These are phyloP conservation scores for Pseudogymnoascus sp. DNA, from an alignment of 2,329 filamentous ascomycete species.

Conservation along the genomic window DNA sequence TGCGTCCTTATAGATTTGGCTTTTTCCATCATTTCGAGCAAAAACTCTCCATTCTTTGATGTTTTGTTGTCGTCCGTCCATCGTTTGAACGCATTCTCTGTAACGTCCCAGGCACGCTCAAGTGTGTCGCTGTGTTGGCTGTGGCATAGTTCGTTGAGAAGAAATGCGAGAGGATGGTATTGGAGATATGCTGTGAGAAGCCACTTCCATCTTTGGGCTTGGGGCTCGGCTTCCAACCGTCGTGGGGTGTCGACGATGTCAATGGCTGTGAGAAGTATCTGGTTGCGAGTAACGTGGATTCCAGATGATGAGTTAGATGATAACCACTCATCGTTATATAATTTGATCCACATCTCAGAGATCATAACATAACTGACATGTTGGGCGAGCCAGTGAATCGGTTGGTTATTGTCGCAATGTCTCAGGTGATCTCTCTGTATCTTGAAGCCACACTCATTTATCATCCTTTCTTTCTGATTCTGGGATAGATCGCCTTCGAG, in stretches of 20 bases:
- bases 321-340: not conserved
- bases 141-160: not conserved
- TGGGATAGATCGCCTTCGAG: constrained; percentile 9
- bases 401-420: not conserved
- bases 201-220: constrained; percentile 3
- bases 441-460: not conserved
- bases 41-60: not conserved
- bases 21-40: not conserved
- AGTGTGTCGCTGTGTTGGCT: not conserved
- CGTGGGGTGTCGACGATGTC: constrained; percentile 1
- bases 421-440: not conserved
- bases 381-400: not conserved
- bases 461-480: not conserved
- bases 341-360: not conserved
- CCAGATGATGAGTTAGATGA: not conserved
- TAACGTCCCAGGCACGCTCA: not conserved
- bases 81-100: not conserved
- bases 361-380: constrained; percentile 1
- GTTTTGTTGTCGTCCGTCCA: constrained; percentile 2
- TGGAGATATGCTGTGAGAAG: not conserved
- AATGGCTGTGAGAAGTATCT: constrained; percentile 1
- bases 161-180: not conserved
- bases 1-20: not conserved
- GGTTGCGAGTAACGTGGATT: not conserved
- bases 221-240: not conserved